phyloP scores from a whole-genome alignment of 306 rosid genomes.

The Cucurbita argyrosperma region DNA sequence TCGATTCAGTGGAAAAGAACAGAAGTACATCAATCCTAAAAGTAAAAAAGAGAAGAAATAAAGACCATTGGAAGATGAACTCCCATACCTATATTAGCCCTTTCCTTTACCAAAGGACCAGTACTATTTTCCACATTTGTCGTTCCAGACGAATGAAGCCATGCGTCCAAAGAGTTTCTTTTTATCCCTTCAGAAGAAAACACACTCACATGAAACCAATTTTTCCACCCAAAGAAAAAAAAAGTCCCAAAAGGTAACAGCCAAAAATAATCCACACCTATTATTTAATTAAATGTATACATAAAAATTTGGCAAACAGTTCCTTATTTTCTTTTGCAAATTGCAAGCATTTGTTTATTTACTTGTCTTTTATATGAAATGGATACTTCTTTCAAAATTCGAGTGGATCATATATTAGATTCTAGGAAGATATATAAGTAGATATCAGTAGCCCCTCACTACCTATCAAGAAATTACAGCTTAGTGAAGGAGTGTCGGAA shows the following conservation, averaged over 20 bases:
- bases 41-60: not conserved
- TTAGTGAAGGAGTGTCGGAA: not conserved
- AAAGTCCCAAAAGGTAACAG: not conserved
- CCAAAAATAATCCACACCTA: not conserved
- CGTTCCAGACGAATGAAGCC: constrained; percentile 51
- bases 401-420: not conserved
- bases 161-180: constrained; percentile 44
- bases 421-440: not conserved
- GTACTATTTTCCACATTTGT: constrained; percentile 13
- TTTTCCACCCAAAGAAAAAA: not conserved
- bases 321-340: too few relatives aligned
- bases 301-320: too few relatives aligned
- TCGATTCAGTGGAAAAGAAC: too few relatives aligned
- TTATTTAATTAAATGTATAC: not conserved
- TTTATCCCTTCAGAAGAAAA: constrained; percentile 26
- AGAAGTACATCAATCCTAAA: too few relatives aligned
- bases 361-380: not conserved
- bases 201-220: constrained; percentile 10
- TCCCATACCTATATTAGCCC: constrained; percentile 18
- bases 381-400: not conserved
- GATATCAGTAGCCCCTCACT: not conserved
- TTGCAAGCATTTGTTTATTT: not conserved
- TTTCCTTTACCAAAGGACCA: constrained; percentile 2
- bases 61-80: not conserved
- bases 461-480: not conserved